A percentile compares a stretch with the other conserved stretches of the same genome.
Conservation (phyloP, 192 early-diverging fungal genomes). For the Gaertneriomyces sp. region DNA sequence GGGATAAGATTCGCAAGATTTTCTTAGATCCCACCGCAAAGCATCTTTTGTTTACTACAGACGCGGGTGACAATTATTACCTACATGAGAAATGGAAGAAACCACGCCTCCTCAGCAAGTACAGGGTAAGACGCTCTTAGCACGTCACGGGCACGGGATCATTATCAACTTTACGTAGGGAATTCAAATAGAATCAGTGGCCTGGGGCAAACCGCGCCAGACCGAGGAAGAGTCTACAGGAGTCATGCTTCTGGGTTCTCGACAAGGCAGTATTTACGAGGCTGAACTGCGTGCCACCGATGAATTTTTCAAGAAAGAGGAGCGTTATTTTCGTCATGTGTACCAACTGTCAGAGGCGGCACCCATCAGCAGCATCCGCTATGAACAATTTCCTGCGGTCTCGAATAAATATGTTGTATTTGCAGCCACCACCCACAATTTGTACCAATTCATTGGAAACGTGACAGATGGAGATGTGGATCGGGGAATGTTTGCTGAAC, state of each 20-base stretch:
- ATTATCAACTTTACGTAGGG: slow-evolving; percentile 42
- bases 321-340: slow-evolving; percentile 69
- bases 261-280: slow-evolving; percentile 85
- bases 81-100: slow-evolving; percentile 81
- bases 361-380: slow-evolving; percentile 76
- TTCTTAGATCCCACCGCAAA: slow-evolving; percentile 87
- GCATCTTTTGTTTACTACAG: slow-evolving; percentile 84
- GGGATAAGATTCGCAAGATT: slow-evolving; percentile 62
- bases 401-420: slow-evolving; percentile 76
- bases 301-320: slow-evolving; percentile 81
- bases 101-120: slow-evolving; percentile 70
- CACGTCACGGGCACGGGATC: background rate
- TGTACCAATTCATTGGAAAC: slow-evolving; percentile 87
- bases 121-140: slow-evolving; percentile 53
- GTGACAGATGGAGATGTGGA: slow-evolving; percentile 43
- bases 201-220: slow-evolving; percentile 72
- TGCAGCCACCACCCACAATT: slow-evolving; percentile 73
- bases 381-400: slow-evolving; percentile 74
- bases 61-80: slow-evolving; percentile 90
- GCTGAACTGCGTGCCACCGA: slow-evolving; percentile 82
- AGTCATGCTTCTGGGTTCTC: slow-evolving; percentile 76
- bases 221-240: slow-evolving; percentile 62
- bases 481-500: slow-evolving; percentile 69
- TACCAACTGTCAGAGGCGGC: slow-evolving; percentile 34
- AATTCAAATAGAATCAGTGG: slow-evolving; percentile 80